Base-by-base conservation (phyloP, 257 asterid genomes). In the Solanum chaucha region DNA sequence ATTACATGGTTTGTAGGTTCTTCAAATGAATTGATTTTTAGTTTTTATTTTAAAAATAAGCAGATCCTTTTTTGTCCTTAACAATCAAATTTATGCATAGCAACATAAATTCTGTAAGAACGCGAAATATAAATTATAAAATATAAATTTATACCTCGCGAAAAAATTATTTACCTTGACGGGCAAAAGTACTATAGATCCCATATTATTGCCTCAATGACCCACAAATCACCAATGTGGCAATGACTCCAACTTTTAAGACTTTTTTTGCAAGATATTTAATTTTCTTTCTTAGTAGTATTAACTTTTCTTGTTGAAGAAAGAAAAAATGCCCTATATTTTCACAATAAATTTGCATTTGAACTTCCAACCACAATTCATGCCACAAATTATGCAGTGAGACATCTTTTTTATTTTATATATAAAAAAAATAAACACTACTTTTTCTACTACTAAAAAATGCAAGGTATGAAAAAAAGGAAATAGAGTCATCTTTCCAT, bases 201-300 rank as follows among this genome's bases (percentile, higher is more conserved):
- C 74, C 85, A 85, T 81, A 65, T 58, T 77, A 64, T 87, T 80
- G 90, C 40, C 81, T 89, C 70, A 36, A 77, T 87, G 91, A 88
- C 73, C 92, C 90, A 90, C 87, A 61, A 46, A 87, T 72, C 84
- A 83, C 85, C 89, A 80, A 85, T 55, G 14, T 7, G 26, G 3
- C 86, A 75, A 84, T 70, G n/a, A 11, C 32, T 28, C 65, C 65
- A 58, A 19, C 10, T 58, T 58, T 85, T 14, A 22, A 6, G 75
- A 20, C 84, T 32, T 15, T 9, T 35, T 20, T n/a, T 19, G 0
- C 10, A 72, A 24, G 17, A 20, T 30, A 14, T 22, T 58, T 58
- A 58, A 58, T 58, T 19, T 19, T 64, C 15, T 40, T 80, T 70
- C 80, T 86, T 55, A 51, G 4, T 58, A 15, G 67, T 80, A 26